Conservation (phyloP, 1,284 basidiomycete species). For the Phellopilus nigrolimitatus region DNA sequence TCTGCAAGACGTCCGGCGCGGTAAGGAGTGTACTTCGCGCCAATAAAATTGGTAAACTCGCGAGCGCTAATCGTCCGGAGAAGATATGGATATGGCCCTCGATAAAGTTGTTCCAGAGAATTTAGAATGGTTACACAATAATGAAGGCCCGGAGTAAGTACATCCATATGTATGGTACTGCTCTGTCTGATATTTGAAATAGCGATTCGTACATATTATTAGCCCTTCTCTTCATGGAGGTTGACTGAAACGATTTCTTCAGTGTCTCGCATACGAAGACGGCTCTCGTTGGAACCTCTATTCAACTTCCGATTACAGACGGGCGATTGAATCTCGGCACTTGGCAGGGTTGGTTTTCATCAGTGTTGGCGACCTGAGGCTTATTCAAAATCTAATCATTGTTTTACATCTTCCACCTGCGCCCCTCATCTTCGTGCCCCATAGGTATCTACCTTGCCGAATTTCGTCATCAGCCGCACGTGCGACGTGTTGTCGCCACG, state of each 20-base stretch:
- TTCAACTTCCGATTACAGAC: conserved; percentile 83
- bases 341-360: conserved; percentile 68
- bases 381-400: not conserved
- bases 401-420: conserved; percentile 13
- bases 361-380: not conserved
- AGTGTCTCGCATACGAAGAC: conserved; percentile 91
- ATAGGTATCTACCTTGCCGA: conserved; percentile 80
- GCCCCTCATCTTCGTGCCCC: conserved; percentile 1
- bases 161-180: not conserved
- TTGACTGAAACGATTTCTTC: conserved; percentile 1
- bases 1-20: conserved; percentile 53
- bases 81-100: conserved; percentile 83
- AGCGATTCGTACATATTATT: conserved; percentile 64
- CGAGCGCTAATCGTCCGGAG: conserved; percentile 7
- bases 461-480: conserved; percentile 65
- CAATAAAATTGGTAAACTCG: conserved; percentile 17
- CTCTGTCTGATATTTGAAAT: conserved; percentile 8
- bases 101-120: conserved; percentile 86
- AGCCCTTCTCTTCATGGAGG: not conserved
- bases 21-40: conserved; percentile 27
- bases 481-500: conserved; percentile 74
- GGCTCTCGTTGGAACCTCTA: conserved; percentile 74
- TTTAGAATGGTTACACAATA: conserved; percentile 84
- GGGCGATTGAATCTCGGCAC: conserved; percentile 82
- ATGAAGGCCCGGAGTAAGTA: conserved; percentile 85